These are phyloP conservation scores for Penicillium longicatenatum DNA, from an alignment of 495 filamentous ascomycete genomes.

Conservation along the genomic window DNA sequence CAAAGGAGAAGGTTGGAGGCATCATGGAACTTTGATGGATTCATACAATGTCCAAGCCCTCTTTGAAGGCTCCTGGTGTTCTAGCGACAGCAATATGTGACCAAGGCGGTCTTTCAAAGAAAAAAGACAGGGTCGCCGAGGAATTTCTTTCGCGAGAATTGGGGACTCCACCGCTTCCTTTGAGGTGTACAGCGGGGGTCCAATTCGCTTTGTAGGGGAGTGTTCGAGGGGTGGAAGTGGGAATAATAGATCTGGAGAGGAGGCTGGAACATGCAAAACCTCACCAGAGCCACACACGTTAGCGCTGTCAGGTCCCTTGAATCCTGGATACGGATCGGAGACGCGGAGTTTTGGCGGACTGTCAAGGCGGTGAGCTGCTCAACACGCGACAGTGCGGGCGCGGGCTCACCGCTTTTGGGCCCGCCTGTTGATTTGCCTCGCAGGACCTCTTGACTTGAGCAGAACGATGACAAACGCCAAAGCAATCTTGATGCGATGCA, in stretches of 20 bases:
- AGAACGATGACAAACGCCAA: too few species aligned
- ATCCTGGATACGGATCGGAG: constrained; percentile 21
- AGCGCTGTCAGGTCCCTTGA: constrained; percentile 17
- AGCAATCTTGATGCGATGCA: too few species aligned
- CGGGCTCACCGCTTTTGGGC: not conserved
- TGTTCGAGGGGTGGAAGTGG: not conserved
- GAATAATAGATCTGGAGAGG: not conserved
- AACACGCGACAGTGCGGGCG: not conserved
- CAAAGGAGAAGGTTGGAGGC: constrained; percentile 21
- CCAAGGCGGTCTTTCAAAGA: not conserved
- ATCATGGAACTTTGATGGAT: constrained; percentile 29
- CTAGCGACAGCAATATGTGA: constrained; percentile 5
- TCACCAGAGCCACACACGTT: constrained; percentile 5
- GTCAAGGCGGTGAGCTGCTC: not conserved
- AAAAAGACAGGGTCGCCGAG: constrained; percentile 1
- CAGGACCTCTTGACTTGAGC: too few species aligned
- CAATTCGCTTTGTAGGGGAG: constrained; percentile 2
- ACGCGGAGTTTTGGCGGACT: constrained; percentile 26
- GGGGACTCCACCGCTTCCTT: constrained; percentile 12
- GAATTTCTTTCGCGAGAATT: constrained; percentile 14
- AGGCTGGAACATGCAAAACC: constrained; percentile 12
- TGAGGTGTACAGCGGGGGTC: not conserved
- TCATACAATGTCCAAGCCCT: not conserved
- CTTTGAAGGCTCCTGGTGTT: not conserved
- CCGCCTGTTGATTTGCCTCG: not conserved